Percentiles rank a stretch among this genome's conserved stretches.
Evolutionary conservation across 169 alveolate genomes (phyloP).

Genomic region (Amoebophrya sp.): DNA sequence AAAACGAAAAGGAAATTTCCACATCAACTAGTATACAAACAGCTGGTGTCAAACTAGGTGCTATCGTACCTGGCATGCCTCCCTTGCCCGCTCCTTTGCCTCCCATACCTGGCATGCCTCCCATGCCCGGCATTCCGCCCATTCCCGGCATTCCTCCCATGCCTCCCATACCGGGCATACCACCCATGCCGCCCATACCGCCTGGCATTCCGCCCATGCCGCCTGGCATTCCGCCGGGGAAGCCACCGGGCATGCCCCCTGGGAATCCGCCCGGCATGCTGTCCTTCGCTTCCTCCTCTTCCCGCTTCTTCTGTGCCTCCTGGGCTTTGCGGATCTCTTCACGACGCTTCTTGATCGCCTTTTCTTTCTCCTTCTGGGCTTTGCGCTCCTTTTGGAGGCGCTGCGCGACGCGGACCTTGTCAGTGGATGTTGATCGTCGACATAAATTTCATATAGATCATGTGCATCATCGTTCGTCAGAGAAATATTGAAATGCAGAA

Average conservation of each 20-base stretch:
- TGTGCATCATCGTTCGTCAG: too few species aligned
- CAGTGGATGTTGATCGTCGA: too few species aligned
- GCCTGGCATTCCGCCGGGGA: constrained; percentile 22
- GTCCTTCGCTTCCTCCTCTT: constrained; percentile 48
- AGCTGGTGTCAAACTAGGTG: neutral
- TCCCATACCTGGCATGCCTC: too few species aligned
- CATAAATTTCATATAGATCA: too few species aligned
- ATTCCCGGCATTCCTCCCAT: neutral
- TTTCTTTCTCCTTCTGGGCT: constrained; percentile 48
- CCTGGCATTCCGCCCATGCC: constrained; percentile 53
- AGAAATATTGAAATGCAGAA: too few species aligned
- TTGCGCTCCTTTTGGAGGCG: constrained; percentile 49
- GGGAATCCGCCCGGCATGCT: constrained; percentile 51
- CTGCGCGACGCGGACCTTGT: constrained; percentile 47
- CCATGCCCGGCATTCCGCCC: neutral
- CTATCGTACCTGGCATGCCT: constrained; percentile 52
- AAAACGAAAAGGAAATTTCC: too few species aligned
- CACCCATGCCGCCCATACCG: neutral
- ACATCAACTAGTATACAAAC: too few species aligned
- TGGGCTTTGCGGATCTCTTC: constrained; percentile 51
- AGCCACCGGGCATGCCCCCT: constrained; percentile 34
- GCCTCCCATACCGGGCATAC: neutral
- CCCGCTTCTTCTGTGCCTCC: constrained; percentile 48
- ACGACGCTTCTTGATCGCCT: constrained; percentile 48
- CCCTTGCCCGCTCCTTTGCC: constrained; percentile 5